Evolutionary conservation across 495 filamentous ascomycete genomes (phyloP).

Genomic region (Podospora sp.): DNA sequence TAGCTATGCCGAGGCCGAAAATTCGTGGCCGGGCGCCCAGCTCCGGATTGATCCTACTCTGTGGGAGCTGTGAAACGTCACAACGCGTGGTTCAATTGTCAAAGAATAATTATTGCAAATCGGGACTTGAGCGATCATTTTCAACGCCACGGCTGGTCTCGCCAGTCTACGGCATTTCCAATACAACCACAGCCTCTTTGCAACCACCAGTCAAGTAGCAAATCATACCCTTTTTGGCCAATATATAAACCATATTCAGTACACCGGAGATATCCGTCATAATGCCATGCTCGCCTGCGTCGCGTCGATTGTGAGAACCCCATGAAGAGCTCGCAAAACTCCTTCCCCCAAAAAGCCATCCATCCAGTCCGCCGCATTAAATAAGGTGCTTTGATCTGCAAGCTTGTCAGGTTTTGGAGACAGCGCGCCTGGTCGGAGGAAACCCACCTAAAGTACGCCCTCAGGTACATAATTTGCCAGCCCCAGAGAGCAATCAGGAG

Average conservation of each 20-base stretch:
- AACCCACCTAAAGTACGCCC: slow-evolving; percentile 88
- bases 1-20: slow-evolving; percentile 22
- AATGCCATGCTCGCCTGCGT: slow-evolving; percentile 36
- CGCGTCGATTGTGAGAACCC: slow-evolving; percentile 23
- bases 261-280: slow-evolving; percentile 24
- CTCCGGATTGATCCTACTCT: neutral
- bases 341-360: slow-evolving; percentile 24
- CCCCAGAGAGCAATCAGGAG: slow-evolving; percentile 87
- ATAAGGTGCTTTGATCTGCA: slow-evolving; percentile 79
- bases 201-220: neutral
- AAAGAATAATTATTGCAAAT: neutral
- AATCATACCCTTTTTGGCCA: slow-evolving; percentile 13
- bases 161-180: neutral
- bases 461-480: slow-evolving; percentile 97
- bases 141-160: neutral
- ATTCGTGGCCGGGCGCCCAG: slow-evolving; percentile 1
- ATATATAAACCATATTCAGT: slow-evolving; percentile 19
- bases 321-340: slow-evolving; percentile 25
- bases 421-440: neutral
- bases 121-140: neutral
- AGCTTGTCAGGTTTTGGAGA: slow-evolving; percentile 29
- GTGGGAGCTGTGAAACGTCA: neutral
- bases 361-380: slow-evolving; percentile 42
- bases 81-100: neutral
- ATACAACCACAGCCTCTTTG: neutral